Evolutionary conservation across 202 grass and related monocot genomes (phyloP), one percentile per base, ranked within the genome.

Genomic region (Panicum virgatum): DNA sequence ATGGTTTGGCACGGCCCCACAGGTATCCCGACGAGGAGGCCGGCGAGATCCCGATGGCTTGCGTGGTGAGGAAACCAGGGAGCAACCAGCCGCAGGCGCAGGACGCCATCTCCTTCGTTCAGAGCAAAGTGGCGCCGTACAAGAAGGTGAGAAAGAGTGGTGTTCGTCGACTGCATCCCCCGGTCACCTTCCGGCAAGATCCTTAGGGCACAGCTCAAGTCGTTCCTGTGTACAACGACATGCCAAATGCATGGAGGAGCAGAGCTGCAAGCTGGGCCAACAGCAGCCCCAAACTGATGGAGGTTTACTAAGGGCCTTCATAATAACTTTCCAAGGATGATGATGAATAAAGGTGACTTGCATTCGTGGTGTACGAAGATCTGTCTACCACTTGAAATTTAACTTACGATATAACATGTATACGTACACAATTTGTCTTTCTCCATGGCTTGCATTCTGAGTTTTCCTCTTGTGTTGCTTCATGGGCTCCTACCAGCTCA

Each of bases 171-270:
- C 37, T 54, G 45, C 29, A 88, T 91, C 46, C 81, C 89, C 40
- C 84, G 85, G 77, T 85, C 85, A 32, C 69, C 89, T 42, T 87
- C 89, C 19, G 89, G 89, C 18, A 91, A 91, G 62, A 91, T 91
- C 78, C 81, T 87, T 42, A 85, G 81, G 81, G 43, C 81, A 27
- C 76, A 36, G 44, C 85, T 91, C 26, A 91, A 76, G 65, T 73
- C 46, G 22, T 73, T 56, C 5, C 18, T 54, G 18, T 48, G 7
- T 9, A 38, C 30, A 2, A 30, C 30, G 30, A 30, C 62, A 38
- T 36, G 62, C 20, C 16, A 18, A 61, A 30, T 30, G 26, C 25
- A 61, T 61, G 58, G 58, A 60, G 57, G 5, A 15, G 26, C 58
- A 30, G 58, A 60, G 25, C 57, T 20, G 6, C 0, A 7, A 51